Conservation (phyloP, 164 flowering plant genomes). For the Macadamia integrifolia region DNA sequence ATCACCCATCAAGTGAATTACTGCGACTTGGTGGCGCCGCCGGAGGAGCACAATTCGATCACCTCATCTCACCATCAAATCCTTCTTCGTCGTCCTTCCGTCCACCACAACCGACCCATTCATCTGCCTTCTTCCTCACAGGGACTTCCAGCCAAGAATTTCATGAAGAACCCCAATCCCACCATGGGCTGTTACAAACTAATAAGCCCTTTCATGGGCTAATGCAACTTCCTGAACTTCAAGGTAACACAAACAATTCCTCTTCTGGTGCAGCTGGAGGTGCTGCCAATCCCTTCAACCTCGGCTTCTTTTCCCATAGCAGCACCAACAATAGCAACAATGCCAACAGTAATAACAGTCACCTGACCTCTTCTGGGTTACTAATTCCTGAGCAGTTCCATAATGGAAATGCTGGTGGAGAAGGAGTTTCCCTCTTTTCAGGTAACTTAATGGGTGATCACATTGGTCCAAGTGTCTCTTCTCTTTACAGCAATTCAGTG, state of each 20-base stretch:
- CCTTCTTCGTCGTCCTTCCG: conserved; percentile 23
- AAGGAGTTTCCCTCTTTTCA: conserved; percentile 33
- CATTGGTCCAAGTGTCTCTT: conserved; percentile 25
- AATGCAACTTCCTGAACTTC: conserved; percentile 61
- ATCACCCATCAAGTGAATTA: conserved; percentile 29
- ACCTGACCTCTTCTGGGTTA: conserved; percentile 26
- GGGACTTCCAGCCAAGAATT: conserved; percentile 28
- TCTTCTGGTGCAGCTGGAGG: conserved; percentile 18
- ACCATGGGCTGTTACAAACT: conserved; percentile 27
- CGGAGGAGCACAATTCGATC: conserved; percentile 36
- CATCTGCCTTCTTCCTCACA: conserved; percentile 32
- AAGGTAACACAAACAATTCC: conserved; percentile 23
- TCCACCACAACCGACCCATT: conserved; percentile 16
- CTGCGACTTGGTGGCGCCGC: conserved; percentile 42
- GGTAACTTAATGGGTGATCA: conserved; percentile 33
- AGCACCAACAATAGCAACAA: conserved; percentile 21
- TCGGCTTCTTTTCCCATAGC: conserved; percentile 43
- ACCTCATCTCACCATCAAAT: conserved; percentile 27
- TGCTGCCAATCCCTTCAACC: conserved; percentile 45
- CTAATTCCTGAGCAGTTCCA: conserved; percentile 31
- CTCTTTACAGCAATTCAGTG: conserved; percentile 26
- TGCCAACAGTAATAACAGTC: conserved; percentile 16
- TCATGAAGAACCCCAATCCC: conserved; percentile 30
- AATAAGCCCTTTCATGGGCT: conserved; percentile 47
- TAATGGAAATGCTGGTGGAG: conserved; percentile 23